Evolutionary conservation across 352 stramenopile species (phyloP), one percentile per base, ranked within the genome.

Genomic region (Phytophthora crassamura): DNA sequence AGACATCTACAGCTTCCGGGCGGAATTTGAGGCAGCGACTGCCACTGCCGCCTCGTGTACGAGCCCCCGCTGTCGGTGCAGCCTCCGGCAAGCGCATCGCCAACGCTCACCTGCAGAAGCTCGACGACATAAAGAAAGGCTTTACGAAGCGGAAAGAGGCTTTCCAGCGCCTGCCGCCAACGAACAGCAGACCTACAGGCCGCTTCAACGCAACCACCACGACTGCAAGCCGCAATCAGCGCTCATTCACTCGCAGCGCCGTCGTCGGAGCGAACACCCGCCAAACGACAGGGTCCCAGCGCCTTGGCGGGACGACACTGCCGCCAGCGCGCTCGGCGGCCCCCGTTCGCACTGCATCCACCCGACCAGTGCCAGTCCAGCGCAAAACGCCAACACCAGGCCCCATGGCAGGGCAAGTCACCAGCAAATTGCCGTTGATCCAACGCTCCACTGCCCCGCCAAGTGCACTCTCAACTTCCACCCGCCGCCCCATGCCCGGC

Each of bases 61-160:
- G 75, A 45, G 67, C 75, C 3, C 80, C 78, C 3, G 7, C 69
- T 4, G 63, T 76, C 9, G 82, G 80, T 15, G 82, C 80, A 10
- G 80, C 82, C 0, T 82, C 78, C 2, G 78, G 82, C 1, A 87
- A 86, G 43, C 74, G 74, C 22, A 82, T 88, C 30, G 60, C 74
- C 4, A 90, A 91, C 38, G 39, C 75, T 5, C 78, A 90, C 40
- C 58, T 84, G 5, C 82, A 91, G 45, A 83, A 84, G 34, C 80
- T 91, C 16, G 80, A 91, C 50, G 74, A 87, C 46, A 77, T 91
- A 34, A 88, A 85, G 58, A 86, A 81, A 33, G 69, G 74, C 4
- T 90, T 84, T 49, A 73, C 77, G 10, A 78, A 77, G 28, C 82
- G 82, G 45, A 84, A 77, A 51, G 78, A 91, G 49, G 60, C 67